Conservation (phyloP, 148 eudicot genomes). For the Vaccinium corymbosum region DNA sequence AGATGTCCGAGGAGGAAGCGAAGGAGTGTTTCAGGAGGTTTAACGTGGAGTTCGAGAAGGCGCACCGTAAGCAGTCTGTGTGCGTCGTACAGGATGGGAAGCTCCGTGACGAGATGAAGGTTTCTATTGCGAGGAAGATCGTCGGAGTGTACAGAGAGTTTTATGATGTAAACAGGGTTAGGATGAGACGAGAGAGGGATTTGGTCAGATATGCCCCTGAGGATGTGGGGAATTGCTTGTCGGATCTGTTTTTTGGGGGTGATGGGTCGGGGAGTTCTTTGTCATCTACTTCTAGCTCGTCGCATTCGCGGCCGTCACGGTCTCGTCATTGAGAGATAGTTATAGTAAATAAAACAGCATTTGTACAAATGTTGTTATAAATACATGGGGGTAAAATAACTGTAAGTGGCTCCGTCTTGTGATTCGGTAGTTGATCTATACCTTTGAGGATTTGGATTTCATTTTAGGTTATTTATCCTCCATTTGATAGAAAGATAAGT, state of each 20-base stretch:
- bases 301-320: constrained; percentile 5
- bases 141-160: constrained; percentile 42
- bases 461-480: too few relatives aligned
- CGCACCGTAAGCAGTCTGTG: constrained; percentile 47
- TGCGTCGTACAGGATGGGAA: constrained; percentile 58
- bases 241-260: constrained; percentile 31
- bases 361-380: too few relatives aligned
- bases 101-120: constrained; percentile 61
- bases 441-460: too few relatives aligned
- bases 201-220: constrained; percentile 39
- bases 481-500: too few relatives aligned
- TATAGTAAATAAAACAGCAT: background rate
- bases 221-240: constrained; percentile 29
- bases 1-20: constrained; percentile 31
- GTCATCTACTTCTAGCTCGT: constrained; percentile 13
- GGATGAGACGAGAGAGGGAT: constrained; percentile 28
- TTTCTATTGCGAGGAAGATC: constrained; percentile 41
- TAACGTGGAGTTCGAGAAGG: constrained; percentile 49
- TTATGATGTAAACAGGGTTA: constrained; percentile 29
- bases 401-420: too few relatives aligned
- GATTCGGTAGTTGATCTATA: background rate
- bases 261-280: constrained; percentile 15
- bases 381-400: background rate
- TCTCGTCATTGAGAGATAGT: background rate
- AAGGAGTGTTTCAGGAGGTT: constrained; percentile 54